These are phyloP conservation scores for Pseudevernia furfuracea DNA, from an alignment of 495 filamentous ascomycete species.

Conservation along the genomic window DNA sequence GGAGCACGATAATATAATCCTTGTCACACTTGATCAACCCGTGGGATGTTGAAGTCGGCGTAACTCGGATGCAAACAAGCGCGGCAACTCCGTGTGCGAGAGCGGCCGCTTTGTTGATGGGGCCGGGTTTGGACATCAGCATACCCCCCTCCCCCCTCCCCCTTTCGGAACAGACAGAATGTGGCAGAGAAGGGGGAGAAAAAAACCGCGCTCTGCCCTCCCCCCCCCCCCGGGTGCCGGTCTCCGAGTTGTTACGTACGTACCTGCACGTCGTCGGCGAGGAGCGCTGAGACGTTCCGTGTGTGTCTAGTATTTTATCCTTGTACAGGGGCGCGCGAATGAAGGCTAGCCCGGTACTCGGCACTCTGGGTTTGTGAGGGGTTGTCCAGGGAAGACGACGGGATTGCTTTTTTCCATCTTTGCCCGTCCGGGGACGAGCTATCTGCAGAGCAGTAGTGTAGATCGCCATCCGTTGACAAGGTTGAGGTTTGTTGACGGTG, in stretches of 20 bases:
- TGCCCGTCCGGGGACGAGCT: not conserved
- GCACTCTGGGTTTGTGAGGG: not conserved
- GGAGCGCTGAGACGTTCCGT: not conserved
- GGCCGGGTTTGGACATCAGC: not conserved
- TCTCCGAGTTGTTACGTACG: not conserved
- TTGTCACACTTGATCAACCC: constrained; percentile 11
- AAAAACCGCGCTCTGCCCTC: not conserved
- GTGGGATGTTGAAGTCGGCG: not conserved
- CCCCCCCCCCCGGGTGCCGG: no score
- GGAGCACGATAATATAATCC: constrained; percentile 6
- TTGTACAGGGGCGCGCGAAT: not conserved
- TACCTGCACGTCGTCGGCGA: constrained; percentile 1
- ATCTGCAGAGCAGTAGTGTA: not conserved
- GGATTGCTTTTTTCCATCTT: not conserved
- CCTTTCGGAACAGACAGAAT: not conserved
- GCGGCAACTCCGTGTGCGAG: not conserved
- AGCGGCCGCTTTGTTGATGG: not conserved
- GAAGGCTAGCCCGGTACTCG: not conserved
- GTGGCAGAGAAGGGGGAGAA: not conserved
- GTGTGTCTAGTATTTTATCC: not conserved
- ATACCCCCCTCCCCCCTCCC: no score
- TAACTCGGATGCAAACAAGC: not conserved
- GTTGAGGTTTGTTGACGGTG: not conserved
- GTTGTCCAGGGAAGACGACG: not conserved
- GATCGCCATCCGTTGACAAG: not conserved